A percentile compares a stretch with the other conserved stretches of the same genome.
phyloP scores from a whole-genome alignment of 306 rosid species.

The Oxytropis ochrocephala region DNA sequence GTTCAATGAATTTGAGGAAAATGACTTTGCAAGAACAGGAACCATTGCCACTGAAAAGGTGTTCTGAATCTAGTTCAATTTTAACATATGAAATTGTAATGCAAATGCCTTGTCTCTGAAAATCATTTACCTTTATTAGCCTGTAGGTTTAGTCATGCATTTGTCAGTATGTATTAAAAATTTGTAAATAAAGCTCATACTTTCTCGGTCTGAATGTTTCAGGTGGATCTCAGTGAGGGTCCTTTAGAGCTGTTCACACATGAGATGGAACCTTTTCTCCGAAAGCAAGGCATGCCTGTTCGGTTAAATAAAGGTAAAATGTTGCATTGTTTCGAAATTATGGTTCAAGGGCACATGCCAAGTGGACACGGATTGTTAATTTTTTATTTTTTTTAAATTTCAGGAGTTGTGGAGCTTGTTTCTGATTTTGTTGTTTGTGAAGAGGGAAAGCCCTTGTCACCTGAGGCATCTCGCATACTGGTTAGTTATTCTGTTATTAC shows the following conservation, averaged over 20 bases:
- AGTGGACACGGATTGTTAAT: background rate
- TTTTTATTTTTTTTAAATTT: background rate
- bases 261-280: constrained; percentile 95
- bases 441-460: constrained; percentile 87
- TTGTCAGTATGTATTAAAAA: background rate
- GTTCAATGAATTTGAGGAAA: constrained; percentile 71
- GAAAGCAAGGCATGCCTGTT: constrained; percentile 96
- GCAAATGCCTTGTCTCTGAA: background rate
- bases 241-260: constrained; percentile 87
- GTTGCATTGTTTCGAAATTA: background rate
- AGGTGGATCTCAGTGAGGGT: constrained; percentile 96
- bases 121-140: background rate
- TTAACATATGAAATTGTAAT: background rate
- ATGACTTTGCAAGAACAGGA: constrained; percentile 91
- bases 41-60: constrained; percentile 69
- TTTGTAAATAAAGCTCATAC: background rate
- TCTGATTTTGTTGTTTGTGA: constrained; percentile 83
- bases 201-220: background rate
- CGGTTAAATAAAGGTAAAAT: constrained; percentile 79
- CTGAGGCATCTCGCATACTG: constrained; percentile 80
- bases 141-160: background rate
- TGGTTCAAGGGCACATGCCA: background rate
- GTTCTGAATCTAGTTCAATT: background rate
- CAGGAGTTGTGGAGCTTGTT: constrained; percentile 94
- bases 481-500: constrained; percentile 30